Evolutionary conservation across 2,329 filamentous ascomycete genomes (phyloP).

Genomic region (Hypoxylon sp.): DNA sequence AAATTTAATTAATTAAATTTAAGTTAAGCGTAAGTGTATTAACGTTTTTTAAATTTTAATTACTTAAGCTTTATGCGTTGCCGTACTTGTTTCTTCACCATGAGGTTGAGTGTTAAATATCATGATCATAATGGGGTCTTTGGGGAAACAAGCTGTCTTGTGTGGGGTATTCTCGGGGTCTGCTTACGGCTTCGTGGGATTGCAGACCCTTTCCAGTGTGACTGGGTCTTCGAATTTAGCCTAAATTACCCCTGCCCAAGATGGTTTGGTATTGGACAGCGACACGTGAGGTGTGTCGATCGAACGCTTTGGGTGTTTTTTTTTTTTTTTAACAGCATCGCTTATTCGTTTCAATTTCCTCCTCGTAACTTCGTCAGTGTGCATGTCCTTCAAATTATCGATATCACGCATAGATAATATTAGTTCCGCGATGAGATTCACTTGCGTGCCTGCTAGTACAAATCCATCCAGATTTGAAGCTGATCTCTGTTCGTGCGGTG

Average conservation of each 20-base stretch:
- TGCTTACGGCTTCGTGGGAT: not conserved
- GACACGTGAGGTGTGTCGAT: slow-evolving; percentile 33
- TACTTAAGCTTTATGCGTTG: too few relatives aligned
- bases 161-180: slow-evolving; percentile 44
- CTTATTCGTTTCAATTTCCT: slow-evolving; percentile 1
- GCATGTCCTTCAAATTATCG: not conserved
- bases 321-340: not conserved
- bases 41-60: too few relatives aligned
- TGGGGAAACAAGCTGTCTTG: slow-evolving; percentile 28
- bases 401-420: not conserved
- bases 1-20: too few relatives aligned
- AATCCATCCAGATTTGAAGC: not conserved
- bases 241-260: slow-evolving; percentile 38
- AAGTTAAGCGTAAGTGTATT: too few relatives aligned
- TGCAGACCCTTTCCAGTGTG: slow-evolving; percentile 6
- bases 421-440: not conserved
- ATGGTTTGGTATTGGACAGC: slow-evolving; percentile 25
- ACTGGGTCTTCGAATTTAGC: slow-evolving; percentile 41
- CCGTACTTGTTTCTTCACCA: slow-evolving; percentile 3
- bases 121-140: slow-evolving; percentile 20
- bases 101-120: not conserved
- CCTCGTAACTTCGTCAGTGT: not conserved
- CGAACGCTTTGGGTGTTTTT: not conserved
- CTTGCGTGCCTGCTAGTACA: not conserved
- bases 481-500: not conserved